phyloP scores from a whole-genome alignment of 208 protist species.

The Leishmania tarentolae region DNA sequence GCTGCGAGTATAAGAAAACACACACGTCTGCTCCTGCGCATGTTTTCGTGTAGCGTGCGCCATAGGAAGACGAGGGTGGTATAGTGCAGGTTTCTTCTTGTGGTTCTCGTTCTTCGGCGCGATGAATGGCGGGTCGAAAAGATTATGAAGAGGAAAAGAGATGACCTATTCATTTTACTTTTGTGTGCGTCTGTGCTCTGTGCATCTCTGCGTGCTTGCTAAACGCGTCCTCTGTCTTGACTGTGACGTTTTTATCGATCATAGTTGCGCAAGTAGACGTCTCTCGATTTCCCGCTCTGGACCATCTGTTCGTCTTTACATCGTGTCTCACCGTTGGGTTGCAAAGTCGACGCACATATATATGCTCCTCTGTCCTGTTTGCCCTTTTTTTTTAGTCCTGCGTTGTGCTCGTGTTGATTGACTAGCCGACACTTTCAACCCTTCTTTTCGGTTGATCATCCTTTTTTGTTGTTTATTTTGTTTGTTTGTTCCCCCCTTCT shows the following conservation, averaged over 20 bases:
- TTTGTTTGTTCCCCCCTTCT: constrained; percentile 12
- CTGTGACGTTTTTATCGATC: neutral
- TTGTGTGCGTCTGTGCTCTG: neutral
- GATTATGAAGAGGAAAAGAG: neutral
- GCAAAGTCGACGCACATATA: neutral
- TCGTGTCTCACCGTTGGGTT: neutral
- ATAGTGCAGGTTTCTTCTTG: neutral
- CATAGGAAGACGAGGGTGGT: neutral
- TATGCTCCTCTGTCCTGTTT: neutral
- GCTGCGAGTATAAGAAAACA: neutral
- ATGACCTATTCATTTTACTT: neutral
- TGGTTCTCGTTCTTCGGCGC: neutral
- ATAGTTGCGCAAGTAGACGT: neutral
- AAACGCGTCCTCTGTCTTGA: neutral
- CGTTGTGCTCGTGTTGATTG: neutral
- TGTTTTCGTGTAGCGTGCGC: neutral
- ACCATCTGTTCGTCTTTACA: neutral
- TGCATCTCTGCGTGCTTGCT: neutral
- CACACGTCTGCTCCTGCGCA: neutral
- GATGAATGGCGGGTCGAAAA: neutral
- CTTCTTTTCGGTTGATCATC: neutral
- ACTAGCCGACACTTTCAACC: neutral
- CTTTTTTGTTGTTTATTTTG: neutral
- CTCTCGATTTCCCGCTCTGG: neutral
- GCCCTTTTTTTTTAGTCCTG: neutral